Percentiles rank a stretch among this genome's conserved stretches.
Evolutionary conservation across 257 asterid genomes (phyloP).

Genomic region (Nicotiana knightiana): DNA sequence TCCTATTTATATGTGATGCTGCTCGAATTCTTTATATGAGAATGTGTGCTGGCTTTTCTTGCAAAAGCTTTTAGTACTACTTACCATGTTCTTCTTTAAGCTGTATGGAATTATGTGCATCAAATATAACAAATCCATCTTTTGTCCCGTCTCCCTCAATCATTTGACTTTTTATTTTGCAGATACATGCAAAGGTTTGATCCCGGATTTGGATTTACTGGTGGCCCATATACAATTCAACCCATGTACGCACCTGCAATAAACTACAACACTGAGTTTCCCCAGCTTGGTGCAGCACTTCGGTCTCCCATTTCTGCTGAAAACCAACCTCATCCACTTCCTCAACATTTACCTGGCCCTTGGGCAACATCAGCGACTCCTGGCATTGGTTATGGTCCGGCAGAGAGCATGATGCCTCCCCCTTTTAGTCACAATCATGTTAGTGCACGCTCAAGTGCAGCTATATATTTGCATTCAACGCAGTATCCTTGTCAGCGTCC

Average conservation of each 20-base stretch:
- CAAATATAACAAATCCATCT: not conserved
- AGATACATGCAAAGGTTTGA: slow-evolving; percentile 98
- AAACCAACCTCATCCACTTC: slow-evolving; percentile 69
- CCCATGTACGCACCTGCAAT: slow-evolving; percentile 95
- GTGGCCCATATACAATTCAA: slow-evolving; percentile 77
- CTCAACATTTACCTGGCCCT: slow-evolving; percentile 67
- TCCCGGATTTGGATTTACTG: slow-evolving; percentile 92
- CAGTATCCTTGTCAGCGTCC: slow-evolving; percentile 86
- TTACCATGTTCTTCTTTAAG: not conserved
- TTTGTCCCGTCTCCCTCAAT: not conserved
- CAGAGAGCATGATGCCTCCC: slow-evolving; percentile 67
- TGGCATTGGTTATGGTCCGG: slow-evolving; percentile 77
- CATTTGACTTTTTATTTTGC: slow-evolving; percentile 2
- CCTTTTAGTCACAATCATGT: slow-evolving; percentile 70
- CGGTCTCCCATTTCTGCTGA: slow-evolving; percentile 62
- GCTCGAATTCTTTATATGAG: not conserved
- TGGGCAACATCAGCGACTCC: slow-evolving; percentile 68
- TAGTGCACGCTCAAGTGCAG: slow-evolving; percentile 52
- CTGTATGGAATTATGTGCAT: not conserved
- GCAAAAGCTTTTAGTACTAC: not conserved
- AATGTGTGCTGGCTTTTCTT: not conserved
- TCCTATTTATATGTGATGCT: not conserved
- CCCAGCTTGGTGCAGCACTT: slow-evolving; percentile 81
- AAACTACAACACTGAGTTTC: slow-evolving; percentile 90
- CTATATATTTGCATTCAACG: slow-evolving; percentile 57